phyloP scores from a whole-genome alignment of 768 basidiomycete genomes.

The Boletales sp. region DNA sequence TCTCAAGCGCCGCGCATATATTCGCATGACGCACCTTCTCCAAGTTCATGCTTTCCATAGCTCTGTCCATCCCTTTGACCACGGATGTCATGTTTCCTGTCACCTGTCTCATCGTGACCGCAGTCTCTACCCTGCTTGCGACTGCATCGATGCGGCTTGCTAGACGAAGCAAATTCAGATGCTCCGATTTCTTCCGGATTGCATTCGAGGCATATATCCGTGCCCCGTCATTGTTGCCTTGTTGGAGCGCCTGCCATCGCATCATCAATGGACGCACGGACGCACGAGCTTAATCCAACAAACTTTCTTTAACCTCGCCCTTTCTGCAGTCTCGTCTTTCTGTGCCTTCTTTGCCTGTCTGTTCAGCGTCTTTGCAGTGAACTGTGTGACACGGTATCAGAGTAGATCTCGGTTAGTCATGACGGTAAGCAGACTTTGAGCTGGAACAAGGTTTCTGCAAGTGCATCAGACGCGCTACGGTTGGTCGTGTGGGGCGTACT shows the following conservation, averaged over 20 bases:
- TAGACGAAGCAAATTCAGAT: constrained; percentile 85
- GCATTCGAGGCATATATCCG: constrained; percentile 98
- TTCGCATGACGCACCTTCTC: constrained; percentile 64
- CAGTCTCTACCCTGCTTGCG: constrained; percentile 94
- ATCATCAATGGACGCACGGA: background rate
- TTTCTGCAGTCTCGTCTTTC: constrained; percentile 91
- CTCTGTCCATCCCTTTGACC: constrained; percentile 97
- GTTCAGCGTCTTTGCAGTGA: constrained; percentile 94
- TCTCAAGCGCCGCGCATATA: background rate
- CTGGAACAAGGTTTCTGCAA: constrained; percentile 92
- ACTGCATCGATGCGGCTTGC: constrained; percentile 95
- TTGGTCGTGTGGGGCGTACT: constrained; percentile 29
- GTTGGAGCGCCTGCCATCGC: constrained; percentile 75
- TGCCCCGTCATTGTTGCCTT: constrained; percentile 96
- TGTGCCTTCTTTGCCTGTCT: constrained; percentile 97
- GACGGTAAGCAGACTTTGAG: constrained; percentile 67
- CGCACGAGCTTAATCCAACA: constrained; percentile 5
- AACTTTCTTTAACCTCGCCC: constrained; percentile 90
- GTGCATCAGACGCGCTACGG: constrained; percentile 1
- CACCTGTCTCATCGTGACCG: constrained; percentile 95
- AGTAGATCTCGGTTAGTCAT: constrained; percentile 7
- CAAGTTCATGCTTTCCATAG: constrained; percentile 99
- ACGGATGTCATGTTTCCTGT: constrained; percentile 97
- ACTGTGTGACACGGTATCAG: constrained; percentile 46
- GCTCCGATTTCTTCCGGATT: constrained; percentile 96